phyloP scores from a whole-genome alignment of 1,284 basidiomycete genomes.

The Cerioporus squamosus region DNA sequence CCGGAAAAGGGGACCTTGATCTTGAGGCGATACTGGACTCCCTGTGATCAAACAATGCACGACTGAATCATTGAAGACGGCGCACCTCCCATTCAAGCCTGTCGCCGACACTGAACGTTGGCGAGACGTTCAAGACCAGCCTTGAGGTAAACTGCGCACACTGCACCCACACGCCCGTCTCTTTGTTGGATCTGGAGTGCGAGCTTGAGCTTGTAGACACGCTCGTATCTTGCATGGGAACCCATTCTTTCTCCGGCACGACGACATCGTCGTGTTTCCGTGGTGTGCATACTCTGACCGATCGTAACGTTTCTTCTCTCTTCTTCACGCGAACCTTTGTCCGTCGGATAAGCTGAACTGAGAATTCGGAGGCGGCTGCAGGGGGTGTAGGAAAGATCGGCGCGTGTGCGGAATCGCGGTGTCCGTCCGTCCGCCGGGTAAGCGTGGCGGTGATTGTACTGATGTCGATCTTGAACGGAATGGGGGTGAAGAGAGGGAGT shows the following conservation, averaged over 20 bases:
- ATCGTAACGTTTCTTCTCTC: no score
- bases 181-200: background rate
- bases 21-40: background rate
- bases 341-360: background rate
- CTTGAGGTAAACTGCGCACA: background rate
- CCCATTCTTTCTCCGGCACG: background rate
- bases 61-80: background rate
- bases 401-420: background rate
- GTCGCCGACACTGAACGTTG: background rate
- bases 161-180: background rate
- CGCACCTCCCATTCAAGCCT: background rate
- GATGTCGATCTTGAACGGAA: background rate
- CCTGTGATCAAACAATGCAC: background rate
- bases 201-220: no score
- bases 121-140: background rate
- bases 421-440: background rate
- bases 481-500: background rate
- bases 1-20: background rate
- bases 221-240: background rate
- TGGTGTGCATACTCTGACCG: no score
- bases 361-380: background rate
- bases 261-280: background rate
- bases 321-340: no score
- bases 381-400: background rate
- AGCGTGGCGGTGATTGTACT: background rate